Evolutionary conservation across 768 basidiomycete species (phyloP).

Genomic region (Glaciozyma antarctica): DNA sequence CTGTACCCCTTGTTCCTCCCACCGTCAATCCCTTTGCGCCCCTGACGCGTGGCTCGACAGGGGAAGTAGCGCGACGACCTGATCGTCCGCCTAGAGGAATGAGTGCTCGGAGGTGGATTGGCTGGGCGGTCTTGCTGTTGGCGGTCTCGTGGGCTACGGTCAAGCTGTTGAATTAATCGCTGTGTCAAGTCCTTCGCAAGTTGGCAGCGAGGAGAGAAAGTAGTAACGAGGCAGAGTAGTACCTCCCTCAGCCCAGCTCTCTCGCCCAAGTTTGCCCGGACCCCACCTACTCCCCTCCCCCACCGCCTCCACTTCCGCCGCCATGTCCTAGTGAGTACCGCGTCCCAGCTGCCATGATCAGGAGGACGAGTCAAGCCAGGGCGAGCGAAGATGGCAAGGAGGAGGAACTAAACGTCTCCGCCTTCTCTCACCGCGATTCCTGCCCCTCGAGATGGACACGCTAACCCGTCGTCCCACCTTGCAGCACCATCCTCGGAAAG

Average conservation of each 20-base stretch:
- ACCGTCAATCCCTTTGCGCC: neutral
- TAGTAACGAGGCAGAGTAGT: too few species aligned
- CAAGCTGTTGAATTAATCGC: neutral
- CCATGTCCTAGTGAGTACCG: neutral
- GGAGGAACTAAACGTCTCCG: neutral
- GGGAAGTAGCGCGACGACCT: neutral
- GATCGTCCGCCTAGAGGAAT: neutral
- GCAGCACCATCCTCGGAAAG: conserved; percentile 1
- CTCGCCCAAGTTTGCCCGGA: too few species aligned
- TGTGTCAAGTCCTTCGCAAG: too few species aligned
- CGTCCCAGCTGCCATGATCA: neutral
- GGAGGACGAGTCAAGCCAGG: neutral
- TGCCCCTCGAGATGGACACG: neutral
- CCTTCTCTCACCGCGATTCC: neutral
- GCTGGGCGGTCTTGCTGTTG: neutral
- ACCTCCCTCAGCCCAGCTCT: too few species aligned
- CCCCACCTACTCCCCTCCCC: neutral
- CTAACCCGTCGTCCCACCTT: neutral
- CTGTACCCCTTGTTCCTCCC: neutral
- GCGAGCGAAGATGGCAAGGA: neutral
- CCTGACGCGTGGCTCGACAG: neutral
- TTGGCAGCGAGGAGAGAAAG: too few species aligned
- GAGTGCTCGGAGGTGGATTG: neutral
- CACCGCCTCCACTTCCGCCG: neutral
- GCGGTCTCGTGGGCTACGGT: neutral